Conservation (phyloP, 148 eudicot species). For the Polygonum aviculare region DNA sequence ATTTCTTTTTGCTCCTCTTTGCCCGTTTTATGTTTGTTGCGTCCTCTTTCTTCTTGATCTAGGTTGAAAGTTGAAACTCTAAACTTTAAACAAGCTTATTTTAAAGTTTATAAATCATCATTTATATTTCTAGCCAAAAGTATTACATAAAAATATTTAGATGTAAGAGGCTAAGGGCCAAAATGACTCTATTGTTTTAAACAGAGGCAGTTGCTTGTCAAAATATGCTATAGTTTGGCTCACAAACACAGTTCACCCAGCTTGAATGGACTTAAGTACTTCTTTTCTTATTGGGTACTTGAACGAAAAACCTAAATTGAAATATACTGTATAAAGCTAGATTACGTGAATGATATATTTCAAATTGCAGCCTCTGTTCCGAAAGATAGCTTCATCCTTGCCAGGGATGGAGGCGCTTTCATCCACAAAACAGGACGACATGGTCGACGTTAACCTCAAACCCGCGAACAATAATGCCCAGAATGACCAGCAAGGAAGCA, state of each 20-base stretch:
- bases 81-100: too few relatives aligned
- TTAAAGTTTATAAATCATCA: too few relatives aligned
- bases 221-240: background rate
- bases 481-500: conserved; percentile 65
- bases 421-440: conserved; percentile 75
- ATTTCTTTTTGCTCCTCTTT: too few relatives aligned
- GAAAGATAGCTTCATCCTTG: conserved; percentile 83
- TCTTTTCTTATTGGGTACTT: too few relatives aligned
- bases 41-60: too few relatives aligned
- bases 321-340: background rate
- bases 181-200: too few relatives aligned
- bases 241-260: background rate
- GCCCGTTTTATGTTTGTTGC: too few relatives aligned
- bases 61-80: too few relatives aligned
- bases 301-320: background rate
- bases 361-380: conserved; percentile 64
- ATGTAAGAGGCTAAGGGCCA: too few relatives aligned
- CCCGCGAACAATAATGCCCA: conserved; percentile 43
- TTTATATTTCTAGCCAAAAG: too few relatives aligned
- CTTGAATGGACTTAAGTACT: background rate
- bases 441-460: conserved; percentile 88
- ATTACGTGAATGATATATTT: background rate
- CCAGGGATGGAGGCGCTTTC: conserved; percentile 89
- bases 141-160: too few relatives aligned
- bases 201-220: too few relatives aligned